Percentiles rank a stretch among this genome's conserved stretches.
phyloP scores from a whole-genome alignment of 2,329 filamentous ascomycete genomes.

The Hypoxylon sp. region DNA sequence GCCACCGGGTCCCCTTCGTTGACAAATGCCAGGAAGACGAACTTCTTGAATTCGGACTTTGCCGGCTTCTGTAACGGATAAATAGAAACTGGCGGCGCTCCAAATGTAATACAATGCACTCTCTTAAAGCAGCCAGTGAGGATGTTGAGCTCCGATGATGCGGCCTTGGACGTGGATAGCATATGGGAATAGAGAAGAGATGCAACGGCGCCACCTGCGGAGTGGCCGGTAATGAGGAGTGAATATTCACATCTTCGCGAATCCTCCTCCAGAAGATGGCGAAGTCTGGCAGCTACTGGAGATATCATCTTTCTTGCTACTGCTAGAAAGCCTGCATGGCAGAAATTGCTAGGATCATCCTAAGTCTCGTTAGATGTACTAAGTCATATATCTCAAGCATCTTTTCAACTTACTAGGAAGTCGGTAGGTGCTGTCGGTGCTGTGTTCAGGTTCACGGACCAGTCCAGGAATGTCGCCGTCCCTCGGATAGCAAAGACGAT shows the following conservation, averaged over 20 bases:
- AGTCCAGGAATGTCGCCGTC: conserved; percentile 84
- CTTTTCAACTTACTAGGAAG: conserved; percentile 67
- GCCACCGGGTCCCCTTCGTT: conserved; percentile 89
- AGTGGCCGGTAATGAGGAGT: conserved; percentile 87
- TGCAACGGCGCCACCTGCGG: conserved; percentile 86
- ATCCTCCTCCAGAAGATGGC: conserved; percentile 78
- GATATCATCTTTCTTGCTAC: conserved; percentile 81
- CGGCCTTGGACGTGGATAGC: conserved; percentile 67
- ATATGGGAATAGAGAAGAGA: conserved; percentile 85
- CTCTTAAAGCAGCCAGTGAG: conserved; percentile 80
- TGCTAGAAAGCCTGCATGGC: conserved; percentile 83
- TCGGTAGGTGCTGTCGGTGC: conserved; percentile 73
- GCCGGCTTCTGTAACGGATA: conserved; percentile 74
- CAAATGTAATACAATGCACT: conserved; percentile 87
- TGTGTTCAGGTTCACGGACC: conserved; percentile 83
- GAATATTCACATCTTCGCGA: conserved; percentile 74
- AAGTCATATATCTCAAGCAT: conserved; percentile 16
- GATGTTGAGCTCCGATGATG: conserved; percentile 75
- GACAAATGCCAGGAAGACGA: conserved; percentile 81
- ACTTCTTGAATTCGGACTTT: conserved; percentile 66
- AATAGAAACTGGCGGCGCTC: conserved; percentile 82
- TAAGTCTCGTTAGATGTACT: conserved; percentile 38
- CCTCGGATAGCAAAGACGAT: conserved; percentile 89
- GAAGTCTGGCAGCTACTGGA: conserved; percentile 77
- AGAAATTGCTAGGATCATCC: conserved; percentile 81